These are phyloP conservation scores for Colletotrichum falcatum DNA, from an alignment of 2,329 filamentous ascomycete species.

Conservation along the genomic window DNA sequence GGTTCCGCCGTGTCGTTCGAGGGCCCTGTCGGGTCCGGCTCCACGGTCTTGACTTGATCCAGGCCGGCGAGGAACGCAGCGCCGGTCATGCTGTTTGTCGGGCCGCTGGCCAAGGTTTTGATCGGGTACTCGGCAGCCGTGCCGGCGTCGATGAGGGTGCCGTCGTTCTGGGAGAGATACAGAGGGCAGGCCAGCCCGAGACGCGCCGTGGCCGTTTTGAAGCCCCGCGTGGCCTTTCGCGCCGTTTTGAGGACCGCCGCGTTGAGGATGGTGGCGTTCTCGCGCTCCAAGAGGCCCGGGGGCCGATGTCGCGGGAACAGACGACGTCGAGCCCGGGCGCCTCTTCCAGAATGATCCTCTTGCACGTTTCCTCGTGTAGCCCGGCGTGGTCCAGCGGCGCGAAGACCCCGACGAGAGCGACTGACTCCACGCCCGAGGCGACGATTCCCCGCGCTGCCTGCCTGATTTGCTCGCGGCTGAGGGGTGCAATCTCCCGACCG, in stretches of 20 bases:
- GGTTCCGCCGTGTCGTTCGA: conserved; percentile 41
- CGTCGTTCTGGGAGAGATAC: conserved; percentile 66
- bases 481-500: conserved; percentile 55
- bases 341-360: conserved; percentile 51
- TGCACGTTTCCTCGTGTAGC: conserved; percentile 57
- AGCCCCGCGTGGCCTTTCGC: conserved; percentile 59
- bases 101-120: conserved; percentile 65
- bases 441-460: conserved; percentile 49
- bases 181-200: conserved; percentile 57
- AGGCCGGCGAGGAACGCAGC: conserved; percentile 66
- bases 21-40: conserved; percentile 7
- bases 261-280: conserved; percentile 68
- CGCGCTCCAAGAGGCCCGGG: conserved; percentile 59
- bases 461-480: conserved; percentile 54
- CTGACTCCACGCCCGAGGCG: conserved; percentile 50
- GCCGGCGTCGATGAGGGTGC: conserved; percentile 61
- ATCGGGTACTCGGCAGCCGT: conserved; percentile 62
- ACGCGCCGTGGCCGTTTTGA: conserved; percentile 58
- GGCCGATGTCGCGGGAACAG: conserved; percentile 58
- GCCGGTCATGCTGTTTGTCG: conserved; percentile 66
- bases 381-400: conserved; percentile 58
- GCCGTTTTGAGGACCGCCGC: conserved; percentile 63
- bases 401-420: conserved; percentile 60
- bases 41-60: conserved; percentile 46
- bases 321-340: conserved; percentile 53